phyloP scores from a whole-genome alignment of 108 stramenopile species.

The Cyclotella kingstonii region DNA sequence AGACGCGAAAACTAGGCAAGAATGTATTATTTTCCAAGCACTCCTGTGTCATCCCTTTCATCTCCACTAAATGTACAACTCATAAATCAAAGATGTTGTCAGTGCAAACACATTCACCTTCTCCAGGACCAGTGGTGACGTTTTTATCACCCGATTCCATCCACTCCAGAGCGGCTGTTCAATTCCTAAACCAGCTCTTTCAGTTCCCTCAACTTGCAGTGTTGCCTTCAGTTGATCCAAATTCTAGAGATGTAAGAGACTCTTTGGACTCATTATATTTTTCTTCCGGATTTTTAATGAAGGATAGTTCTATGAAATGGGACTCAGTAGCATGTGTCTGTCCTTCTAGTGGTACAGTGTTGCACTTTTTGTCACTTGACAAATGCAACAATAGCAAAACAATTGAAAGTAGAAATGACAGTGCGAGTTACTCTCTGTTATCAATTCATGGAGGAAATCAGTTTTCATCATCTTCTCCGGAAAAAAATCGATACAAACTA shows the following conservation, averaged over 20 bases:
- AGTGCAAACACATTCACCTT: background rate
- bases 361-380: slow-evolving; percentile 54
- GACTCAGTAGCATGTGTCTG: slow-evolving; percentile 52
- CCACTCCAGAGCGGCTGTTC: slow-evolving; percentile 43
- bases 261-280: slow-evolving; percentile 44
- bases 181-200: slow-evolving; percentile 38
- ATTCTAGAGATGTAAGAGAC: background rate
- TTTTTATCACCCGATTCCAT: slow-evolving; percentile 53
- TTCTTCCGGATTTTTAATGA: slow-evolving; percentile 17
- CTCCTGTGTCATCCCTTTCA: too few relatives aligned
- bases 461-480: background rate
- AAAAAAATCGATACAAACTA: background rate
- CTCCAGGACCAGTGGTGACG: slow-evolving; percentile 46
- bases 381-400: background rate
- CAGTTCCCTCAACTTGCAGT: slow-evolving; percentile 4
- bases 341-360: slow-evolving; percentile 48
- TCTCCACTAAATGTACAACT: too few relatives aligned
- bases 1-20: too few relatives aligned
- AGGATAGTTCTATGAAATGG: slow-evolving; percentile 42
- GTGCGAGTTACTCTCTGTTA: slow-evolving; percentile 10
- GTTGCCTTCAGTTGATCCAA: background rate
- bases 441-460: slow-evolving; percentile 24
- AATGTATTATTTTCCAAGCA: too few relatives aligned
- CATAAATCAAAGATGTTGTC: background rate
- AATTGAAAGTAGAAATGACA: slow-evolving; percentile 3